phyloP scores from a whole-genome alignment of 2,329 filamentous ascomycete genomes.

The Drechslerella dactyloides region DNA sequence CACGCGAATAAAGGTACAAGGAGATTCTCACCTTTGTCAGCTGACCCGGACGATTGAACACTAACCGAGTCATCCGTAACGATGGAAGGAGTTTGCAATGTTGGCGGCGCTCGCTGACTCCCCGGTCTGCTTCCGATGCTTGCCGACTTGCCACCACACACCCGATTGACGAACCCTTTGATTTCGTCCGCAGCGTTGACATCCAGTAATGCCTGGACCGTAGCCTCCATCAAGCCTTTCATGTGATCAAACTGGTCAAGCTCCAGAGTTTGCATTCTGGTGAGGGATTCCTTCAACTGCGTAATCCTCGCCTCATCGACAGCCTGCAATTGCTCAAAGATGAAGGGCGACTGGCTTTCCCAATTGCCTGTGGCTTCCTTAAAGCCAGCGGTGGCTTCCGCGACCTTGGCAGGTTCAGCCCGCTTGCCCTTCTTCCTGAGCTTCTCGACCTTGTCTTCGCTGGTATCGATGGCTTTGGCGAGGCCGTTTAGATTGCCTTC shows the following conservation, averaged over 20 bases:
- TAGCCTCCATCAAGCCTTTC: constrained; percentile 75
- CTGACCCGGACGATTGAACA: constrained; percentile 64
- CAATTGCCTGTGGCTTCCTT: constrained; percentile 83
- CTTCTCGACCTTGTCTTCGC: constrained; percentile 85
- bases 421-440: constrained; percentile 78
- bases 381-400: constrained; percentile 73
- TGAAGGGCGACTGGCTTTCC: constrained; percentile 92
- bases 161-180: constrained; percentile 66
- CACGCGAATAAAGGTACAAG: not conserved
- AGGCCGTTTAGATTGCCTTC: constrained; percentile 79
- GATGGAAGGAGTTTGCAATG: constrained; percentile 58
- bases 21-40: constrained; percentile 49
- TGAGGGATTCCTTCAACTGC: constrained; percentile 86
- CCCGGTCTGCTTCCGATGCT: constrained; percentile 59
- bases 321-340: constrained; percentile 90
- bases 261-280: constrained; percentile 91
- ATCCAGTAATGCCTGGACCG: constrained; percentile 81
- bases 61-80: constrained; percentile 64
- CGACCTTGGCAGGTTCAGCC: constrained; percentile 77
- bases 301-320: constrained; percentile 89
- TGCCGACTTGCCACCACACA: constrained; percentile 56
- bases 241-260: constrained; percentile 81
- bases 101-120: constrained; percentile 56
- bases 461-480: constrained; percentile 82
- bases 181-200: constrained; percentile 88